These are phyloP conservation scores for Ambrosia hybrid DNA, from an alignment of 140 eudicot genomes.

Conservation along the genomic window DNA sequence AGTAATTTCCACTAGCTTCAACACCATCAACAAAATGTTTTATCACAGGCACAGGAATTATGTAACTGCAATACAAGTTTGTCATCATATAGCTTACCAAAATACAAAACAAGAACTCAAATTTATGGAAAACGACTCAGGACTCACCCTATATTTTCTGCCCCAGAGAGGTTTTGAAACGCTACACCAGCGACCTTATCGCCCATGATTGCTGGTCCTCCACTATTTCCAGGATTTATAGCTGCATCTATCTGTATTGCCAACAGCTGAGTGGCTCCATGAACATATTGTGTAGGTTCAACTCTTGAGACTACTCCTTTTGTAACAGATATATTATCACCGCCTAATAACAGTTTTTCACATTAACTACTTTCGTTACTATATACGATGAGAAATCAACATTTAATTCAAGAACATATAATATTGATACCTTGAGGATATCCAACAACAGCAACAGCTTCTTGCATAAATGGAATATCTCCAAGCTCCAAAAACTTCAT, in stretches of 20 bases:
- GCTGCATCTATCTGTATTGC: slow-evolving; percentile 99
- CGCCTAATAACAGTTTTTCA: slow-evolving; percentile 52
- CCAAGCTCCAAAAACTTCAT: slow-evolving; percentile 84
- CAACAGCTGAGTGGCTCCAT: slow-evolving; percentile 87
- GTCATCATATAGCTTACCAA: slow-evolving; percentile 2
- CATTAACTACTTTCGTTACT: slow-evolving; percentile 10
- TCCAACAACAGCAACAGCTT: slow-evolving; percentile 97
- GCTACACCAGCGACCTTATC: slow-evolving; percentile 98
- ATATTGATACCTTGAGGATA: slow-evolving; percentile 82
- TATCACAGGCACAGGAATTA: slow-evolving; percentile 92
- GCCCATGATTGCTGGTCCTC: slow-evolving; percentile 99
- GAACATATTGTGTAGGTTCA: slow-evolving; percentile 97
- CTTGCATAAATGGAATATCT: slow-evolving; percentile 88
- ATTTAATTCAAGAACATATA: neutral
- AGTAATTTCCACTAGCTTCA: slow-evolving; percentile 74
- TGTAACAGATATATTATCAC: slow-evolving; percentile 95
- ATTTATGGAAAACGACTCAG: slow-evolving; percentile 18
- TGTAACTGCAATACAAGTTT: slow-evolving; percentile 55
- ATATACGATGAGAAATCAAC: neutral
- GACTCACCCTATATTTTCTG: slow-evolving; percentile 95
- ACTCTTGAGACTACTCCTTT: slow-evolving; percentile 99
- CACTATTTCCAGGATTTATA: slow-evolving; percentile 98
- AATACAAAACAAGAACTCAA: neutral
- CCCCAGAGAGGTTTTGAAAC: slow-evolving; percentile 96
- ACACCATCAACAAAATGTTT: slow-evolving; percentile 90